Evolutionary conservation across 176 grass and related monocot species (phyloP), one percentile per base, ranked within the genome.

Genomic region (Juncus effusus): DNA sequence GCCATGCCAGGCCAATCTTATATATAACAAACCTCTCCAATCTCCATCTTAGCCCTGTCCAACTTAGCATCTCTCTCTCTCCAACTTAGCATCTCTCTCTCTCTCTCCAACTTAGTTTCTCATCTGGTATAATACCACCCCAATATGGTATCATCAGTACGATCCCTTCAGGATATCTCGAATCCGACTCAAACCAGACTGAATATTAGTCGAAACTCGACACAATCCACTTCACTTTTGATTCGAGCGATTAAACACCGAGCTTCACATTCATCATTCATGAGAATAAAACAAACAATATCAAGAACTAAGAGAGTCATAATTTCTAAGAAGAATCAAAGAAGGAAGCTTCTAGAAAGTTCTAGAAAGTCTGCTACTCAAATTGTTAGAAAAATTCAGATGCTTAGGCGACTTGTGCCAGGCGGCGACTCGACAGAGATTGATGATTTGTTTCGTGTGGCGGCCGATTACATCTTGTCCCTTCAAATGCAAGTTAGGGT

Each of bases 401-500:
- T 2, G 28, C 54, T 72, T 53, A 72, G 69, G 69, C 40, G 10
- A 14, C 54, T 72, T 36, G 54, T 72, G 54, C 69, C 69, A 1
- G 35, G 54, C 35, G 54, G 69, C 15, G 15, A 72, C 8, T 59
- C 54, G 4, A 44, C 69, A n/a, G 69, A 19, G 54, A 40, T 72
- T 5, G 69, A 72, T 47, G 69, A 72, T 59, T 72, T 72, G 54
- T 72, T 72, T 47, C 52, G 54, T 47, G 38, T 41, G 44, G 54
- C 69, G 16, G 69, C 69, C 1, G 16, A 58, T 59, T 72, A 72
- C 53, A 72, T 72, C 55, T 59, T 72, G 9, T 58, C 69, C 40
- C 69, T 72, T 59, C 69, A 72, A 72, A 72, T 72, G 69, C 55
- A 72, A 72, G 69, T 72, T 53, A 72, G 69, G 54, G 69, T 72